phyloP scores from a whole-genome alignment of 352 stramenopile genomes.

The Phytophthora hibernalis region DNA sequence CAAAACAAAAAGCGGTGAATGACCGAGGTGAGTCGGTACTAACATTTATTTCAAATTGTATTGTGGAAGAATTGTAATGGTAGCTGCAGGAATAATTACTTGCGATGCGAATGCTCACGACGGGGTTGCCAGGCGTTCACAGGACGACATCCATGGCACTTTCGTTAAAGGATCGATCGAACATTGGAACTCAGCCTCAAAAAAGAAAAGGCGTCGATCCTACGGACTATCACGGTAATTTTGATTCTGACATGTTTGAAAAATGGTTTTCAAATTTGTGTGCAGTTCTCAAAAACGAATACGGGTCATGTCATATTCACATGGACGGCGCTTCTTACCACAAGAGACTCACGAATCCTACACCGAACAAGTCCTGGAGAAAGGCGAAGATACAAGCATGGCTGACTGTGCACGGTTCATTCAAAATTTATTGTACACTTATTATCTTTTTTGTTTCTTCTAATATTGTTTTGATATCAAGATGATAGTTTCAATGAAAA shows the following conservation, averaged over 20 bases:
- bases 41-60: neutral
- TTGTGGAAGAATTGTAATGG: constrained; percentile 3
- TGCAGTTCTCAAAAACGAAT: neutral
- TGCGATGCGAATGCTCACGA: constrained; percentile 4
- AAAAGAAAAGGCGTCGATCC: neutral
- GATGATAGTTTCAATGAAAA: neutral
- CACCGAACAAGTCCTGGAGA: neutral
- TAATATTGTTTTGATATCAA: neutral
- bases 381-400: neutral
- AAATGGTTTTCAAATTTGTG: neutral
- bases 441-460: too few relatives aligned
- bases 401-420: neutral
- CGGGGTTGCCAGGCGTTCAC: neutral
- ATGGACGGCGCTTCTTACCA: neutral
- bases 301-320: neutral
- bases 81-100: constrained; percentile 12
- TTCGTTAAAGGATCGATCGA: constrained; percentile 3
- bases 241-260: neutral
- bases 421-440: neutral
- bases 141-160: neutral
- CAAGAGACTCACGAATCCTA: neutral
- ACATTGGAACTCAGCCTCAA: constrained; percentile 14
- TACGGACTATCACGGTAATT: neutral
- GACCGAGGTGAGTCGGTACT: constrained; percentile 1
- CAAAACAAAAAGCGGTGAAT: constrained; percentile 7